Percentiles rank a stretch among this genome's conserved stretches.
phyloP scores from a whole-genome alignment of 2,329 filamentous ascomycete genomes.

The Ophiostoma tasmaniense region DNA sequence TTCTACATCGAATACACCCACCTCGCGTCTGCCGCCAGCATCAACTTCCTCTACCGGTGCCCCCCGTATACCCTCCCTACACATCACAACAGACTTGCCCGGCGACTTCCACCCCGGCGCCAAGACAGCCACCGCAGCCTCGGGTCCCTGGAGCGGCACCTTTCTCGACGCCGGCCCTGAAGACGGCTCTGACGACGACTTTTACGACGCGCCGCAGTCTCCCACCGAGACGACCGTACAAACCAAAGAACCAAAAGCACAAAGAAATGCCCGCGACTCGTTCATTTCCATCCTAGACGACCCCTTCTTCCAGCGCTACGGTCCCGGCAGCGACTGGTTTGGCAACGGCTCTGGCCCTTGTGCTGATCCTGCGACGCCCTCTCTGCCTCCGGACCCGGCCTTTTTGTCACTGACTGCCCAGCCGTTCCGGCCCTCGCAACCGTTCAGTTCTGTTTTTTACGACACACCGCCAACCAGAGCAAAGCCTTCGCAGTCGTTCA shows the following conservation, averaged over 20 bases:
- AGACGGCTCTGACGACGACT: constrained; percentile 7
- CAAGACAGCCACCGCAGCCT: neutral
- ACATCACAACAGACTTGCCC: neutral
- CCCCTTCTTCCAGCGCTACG: constrained; percentile 44
- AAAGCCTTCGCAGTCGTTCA: neutral
- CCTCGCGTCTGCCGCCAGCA: too few species aligned
- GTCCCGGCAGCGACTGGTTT: constrained; percentile 28
- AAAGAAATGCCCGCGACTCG: constrained; percentile 34
- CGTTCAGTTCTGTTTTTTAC: neutral
- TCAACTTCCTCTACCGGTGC: neutral
- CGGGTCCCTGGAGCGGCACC: constrained; percentile 18
- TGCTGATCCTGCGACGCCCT: constrained; percentile 14
- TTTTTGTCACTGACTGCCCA: neutral
- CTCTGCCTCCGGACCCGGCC: constrained; percentile 21
- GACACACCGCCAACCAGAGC: neutral
- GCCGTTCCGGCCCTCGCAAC: neutral
- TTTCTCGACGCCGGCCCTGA: constrained; percentile 19
- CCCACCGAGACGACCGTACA: neutral
- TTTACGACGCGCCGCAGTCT: constrained; percentile 7
- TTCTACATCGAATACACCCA: neutral
- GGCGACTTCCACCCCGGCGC: neutral
- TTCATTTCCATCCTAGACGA: constrained; percentile 47
- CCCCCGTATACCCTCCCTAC: neutral
- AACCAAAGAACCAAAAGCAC: neutral
- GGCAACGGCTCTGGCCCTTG: constrained; percentile 19